phyloP scores from a whole-genome alignment of 2,329 filamentous ascomycete genomes.

The Tolypocladium paradoxum region DNA sequence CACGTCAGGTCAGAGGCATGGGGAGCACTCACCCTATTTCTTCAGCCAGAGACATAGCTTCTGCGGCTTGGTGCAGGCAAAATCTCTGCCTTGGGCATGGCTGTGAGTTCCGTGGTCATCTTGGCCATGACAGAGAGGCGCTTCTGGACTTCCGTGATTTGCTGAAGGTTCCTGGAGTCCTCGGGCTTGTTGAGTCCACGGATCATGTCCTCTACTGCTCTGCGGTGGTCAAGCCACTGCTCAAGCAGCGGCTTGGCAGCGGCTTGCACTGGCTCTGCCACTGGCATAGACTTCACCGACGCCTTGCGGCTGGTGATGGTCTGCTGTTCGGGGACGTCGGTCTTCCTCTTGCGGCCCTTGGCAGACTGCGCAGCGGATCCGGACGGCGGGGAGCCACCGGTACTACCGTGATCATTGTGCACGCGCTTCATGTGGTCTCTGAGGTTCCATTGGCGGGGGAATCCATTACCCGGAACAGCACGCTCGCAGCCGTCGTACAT shows the following conservation, averaged over 20 bases:
- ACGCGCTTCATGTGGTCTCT: slow-evolving; percentile 96
- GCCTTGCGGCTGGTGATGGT: slow-evolving; percentile 36
- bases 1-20: no score
- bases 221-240: slow-evolving; percentile 52
- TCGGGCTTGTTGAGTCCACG: slow-evolving; percentile 36
- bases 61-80: slow-evolving; percentile 9
- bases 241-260: slow-evolving; percentile 33
- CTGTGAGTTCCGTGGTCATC: slow-evolving; percentile 26
- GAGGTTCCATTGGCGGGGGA: slow-evolving; percentile 91
- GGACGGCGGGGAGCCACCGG: slow-evolving; percentile 29
- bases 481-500: slow-evolving; percentile 81
- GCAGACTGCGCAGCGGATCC: slow-evolving; percentile 18
- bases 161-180: slow-evolving; percentile 41
- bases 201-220: slow-evolving; percentile 50
- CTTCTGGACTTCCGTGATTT: slow-evolving; percentile 39
- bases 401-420: slow-evolving; percentile 52
- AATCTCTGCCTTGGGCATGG: slow-evolving; percentile 11
- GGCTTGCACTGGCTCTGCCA: slow-evolving; percentile 20
- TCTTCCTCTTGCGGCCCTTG: slow-evolving; percentile 50
- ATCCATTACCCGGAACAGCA: slow-evolving; percentile 71
- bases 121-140: slow-evolving; percentile 41
- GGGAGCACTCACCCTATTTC: background rate
- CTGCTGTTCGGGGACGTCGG: slow-evolving; percentile 32
- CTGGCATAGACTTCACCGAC: slow-evolving; percentile 28
- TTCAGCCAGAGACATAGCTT: slow-evolving; percentile 15